Percentiles rank a stretch among this genome's conserved stretches.
Conservation (phyloP, 164 flowering plant genomes). For the Platanus orientalis region DNA sequence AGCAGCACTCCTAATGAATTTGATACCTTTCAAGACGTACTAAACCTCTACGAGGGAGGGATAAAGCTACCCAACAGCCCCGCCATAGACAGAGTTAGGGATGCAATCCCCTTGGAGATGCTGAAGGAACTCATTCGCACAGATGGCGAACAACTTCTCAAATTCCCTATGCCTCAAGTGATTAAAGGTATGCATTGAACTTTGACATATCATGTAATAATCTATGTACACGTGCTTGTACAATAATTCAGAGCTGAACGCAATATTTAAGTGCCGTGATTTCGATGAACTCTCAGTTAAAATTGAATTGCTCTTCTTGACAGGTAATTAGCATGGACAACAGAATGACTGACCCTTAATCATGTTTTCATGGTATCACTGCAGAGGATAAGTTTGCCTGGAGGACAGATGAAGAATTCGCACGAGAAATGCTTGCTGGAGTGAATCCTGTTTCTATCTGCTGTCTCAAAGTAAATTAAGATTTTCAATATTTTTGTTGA, state of each 20-base stretch:
- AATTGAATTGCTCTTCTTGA: background rate
- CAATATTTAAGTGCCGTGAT: background rate
- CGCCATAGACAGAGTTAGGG: slow-evolving; percentile 23
- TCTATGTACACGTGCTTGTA: no score
- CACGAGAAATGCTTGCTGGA: slow-evolving; percentile 92
- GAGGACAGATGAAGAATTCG: slow-evolving; percentile 96
- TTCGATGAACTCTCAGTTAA: background rate
- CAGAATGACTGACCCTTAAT: background rate
- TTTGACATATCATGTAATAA: no score
- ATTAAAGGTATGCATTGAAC: slow-evolving; percentile 30
- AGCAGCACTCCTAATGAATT: slow-evolving; percentile 75
- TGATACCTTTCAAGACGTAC: slow-evolving; percentile 61
- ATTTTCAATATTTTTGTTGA: background rate
- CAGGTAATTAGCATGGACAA: background rate
- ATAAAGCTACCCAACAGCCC: slow-evolving; percentile 37
- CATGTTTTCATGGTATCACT: slow-evolving; percentile 1
- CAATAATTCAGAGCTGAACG: no score
- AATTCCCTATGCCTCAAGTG: slow-evolving; percentile 79
- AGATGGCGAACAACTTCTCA: slow-evolving; percentile 63
- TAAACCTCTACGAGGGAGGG: slow-evolving; percentile 64
- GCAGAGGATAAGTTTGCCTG: slow-evolving; percentile 73
- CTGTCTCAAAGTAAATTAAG: slow-evolving; percentile 50
- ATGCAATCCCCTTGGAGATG: slow-evolving; percentile 61
- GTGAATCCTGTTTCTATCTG: slow-evolving; percentile 74
- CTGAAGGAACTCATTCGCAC: slow-evolving; percentile 58